phyloP scores from a whole-genome alignment of 257 asterid genomes.

The Hygrophila difformis region DNA sequence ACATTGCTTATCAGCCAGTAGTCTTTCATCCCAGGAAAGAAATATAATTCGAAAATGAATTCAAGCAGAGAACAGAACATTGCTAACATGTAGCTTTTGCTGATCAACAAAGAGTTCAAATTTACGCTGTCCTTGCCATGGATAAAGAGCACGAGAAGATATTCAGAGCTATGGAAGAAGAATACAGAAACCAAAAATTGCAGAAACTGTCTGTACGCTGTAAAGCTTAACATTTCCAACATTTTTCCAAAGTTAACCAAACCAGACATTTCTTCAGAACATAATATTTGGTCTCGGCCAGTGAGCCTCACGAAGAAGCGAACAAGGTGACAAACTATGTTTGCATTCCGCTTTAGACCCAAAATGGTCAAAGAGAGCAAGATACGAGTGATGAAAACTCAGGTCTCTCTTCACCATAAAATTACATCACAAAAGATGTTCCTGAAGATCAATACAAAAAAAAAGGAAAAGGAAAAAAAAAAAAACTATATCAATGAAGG shows the following conservation, averaged over 20 bases:
- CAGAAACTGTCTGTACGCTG: constrained; percentile 41
- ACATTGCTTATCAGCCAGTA: constrained; percentile 42
- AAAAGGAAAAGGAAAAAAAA: no score
- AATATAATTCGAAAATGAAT: constrained; percentile 34
- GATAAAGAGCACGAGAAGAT: constrained; percentile 30
- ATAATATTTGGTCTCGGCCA: no score
- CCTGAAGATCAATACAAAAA: no score
- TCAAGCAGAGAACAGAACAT: constrained; percentile 40
- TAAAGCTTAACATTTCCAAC: constrained; percentile 37
- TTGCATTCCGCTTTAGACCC: no score
- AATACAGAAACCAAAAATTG: constrained; percentile 42
- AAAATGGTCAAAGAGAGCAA: no score
- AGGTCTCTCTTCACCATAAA: no score
- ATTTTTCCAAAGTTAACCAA: constrained; percentile 23
- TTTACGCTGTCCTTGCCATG: constrained; percentile 43
- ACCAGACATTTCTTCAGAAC: neutral
- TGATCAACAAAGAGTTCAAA: constrained; percentile 46
- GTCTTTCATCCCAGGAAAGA: constrained; percentile 41
- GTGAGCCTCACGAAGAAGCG: no score
- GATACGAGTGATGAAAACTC: no score
- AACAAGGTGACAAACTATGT: no score
- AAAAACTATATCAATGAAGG: no score
- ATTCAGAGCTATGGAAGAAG: constrained; percentile 46
- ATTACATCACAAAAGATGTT: no score
- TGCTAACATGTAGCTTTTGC: constrained; percentile 35